phyloP scores from a whole-genome alignment of 2,329 filamentous ascomycete genomes.

The Lecanicillium sp. region DNA sequence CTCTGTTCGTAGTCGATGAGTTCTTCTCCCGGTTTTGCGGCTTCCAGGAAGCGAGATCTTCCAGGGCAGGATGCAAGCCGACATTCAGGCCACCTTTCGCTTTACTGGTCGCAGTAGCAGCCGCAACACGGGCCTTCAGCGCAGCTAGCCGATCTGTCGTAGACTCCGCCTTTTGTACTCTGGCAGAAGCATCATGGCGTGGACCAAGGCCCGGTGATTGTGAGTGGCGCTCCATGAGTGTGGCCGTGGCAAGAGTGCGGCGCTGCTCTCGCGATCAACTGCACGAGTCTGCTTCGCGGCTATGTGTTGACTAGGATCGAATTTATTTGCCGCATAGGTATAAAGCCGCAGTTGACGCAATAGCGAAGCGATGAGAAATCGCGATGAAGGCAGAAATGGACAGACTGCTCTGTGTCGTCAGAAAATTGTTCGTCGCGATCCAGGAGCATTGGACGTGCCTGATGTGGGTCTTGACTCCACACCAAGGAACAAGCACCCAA shows the following conservation, averaged over 20 bases:
- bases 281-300: neutral
- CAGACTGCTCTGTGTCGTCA: neutral
- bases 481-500: neutral
- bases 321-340: neutral
- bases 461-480: slow-evolving; percentile 5
- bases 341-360: no score
- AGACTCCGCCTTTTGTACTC: slow-evolving; percentile 50
- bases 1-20: neutral
- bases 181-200: slow-evolving; percentile 47
- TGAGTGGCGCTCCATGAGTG: slow-evolving; percentile 46
- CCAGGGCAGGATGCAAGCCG: slow-evolving; percentile 70
- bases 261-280: no score
- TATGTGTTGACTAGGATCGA: neutral
- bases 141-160: slow-evolving; percentile 65
- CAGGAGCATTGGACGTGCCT: neutral
- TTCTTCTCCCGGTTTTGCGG: slow-evolving; percentile 22
- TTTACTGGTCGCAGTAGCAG: slow-evolving; percentile 58
- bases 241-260: neutral
- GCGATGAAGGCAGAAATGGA: neutral
- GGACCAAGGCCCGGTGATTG: slow-evolving; percentile 48
- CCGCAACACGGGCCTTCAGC: slow-evolving; percentile 73
- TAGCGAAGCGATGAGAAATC: neutral
- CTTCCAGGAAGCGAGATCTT: slow-evolving; percentile 46
- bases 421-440: slow-evolving; percentile 2
- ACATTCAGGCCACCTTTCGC: slow-evolving; percentile 65